These are phyloP conservation scores for Xylariaceae sp. DNA, from an alignment of 2,329 filamentous ascomycete genomes.

Conservation along the genomic window DNA sequence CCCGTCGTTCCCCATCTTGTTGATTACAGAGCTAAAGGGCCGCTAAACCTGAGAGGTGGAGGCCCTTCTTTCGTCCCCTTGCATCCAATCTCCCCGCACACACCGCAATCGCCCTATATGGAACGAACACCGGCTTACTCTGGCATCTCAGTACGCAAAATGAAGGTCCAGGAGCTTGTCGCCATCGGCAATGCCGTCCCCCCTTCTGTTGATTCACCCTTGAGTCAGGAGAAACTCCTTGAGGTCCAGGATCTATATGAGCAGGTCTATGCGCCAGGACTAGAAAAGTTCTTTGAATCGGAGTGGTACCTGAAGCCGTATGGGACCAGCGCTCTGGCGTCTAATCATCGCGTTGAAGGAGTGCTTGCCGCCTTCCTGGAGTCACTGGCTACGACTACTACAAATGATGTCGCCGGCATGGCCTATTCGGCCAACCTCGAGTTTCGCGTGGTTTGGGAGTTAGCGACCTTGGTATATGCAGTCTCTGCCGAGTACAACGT, in stretches of 20 bases:
- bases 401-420: conserved; percentile 48
- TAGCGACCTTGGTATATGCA: conserved; percentile 45
- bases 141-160: conserved; percentile 51
- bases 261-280: conserved; percentile 67
- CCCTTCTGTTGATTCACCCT: conserved; percentile 48
- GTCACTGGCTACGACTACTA: conserved; percentile 44
- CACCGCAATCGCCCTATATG: conserved; percentile 26
- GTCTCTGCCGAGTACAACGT: conserved; percentile 33
- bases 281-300: conserved; percentile 75
- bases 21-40: conserved; percentile 33
- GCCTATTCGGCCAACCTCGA: conserved; percentile 50
- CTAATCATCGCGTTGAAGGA: conserved; percentile 54
- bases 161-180: conserved; percentile 70
- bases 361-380: conserved; percentile 62
- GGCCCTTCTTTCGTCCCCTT: conserved; percentile 38
- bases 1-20: conserved; percentile 24
- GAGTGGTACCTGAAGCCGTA: conserved; percentile 63
- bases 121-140: conserved; percentile 39
- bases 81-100: conserved; percentile 26
- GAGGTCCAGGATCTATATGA: conserved; percentile 68
- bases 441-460: conserved; percentile 54
- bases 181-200: conserved; percentile 53
- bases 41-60: conserved; percentile 47
- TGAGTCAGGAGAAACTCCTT: conserved; percentile 48
- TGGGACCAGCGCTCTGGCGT: conserved; percentile 42